Evolutionary conservation across 805 yeast genomes (phyloP).

Genomic region (baker's yeast (Saccharomyces cerevisiae)): DNA sequence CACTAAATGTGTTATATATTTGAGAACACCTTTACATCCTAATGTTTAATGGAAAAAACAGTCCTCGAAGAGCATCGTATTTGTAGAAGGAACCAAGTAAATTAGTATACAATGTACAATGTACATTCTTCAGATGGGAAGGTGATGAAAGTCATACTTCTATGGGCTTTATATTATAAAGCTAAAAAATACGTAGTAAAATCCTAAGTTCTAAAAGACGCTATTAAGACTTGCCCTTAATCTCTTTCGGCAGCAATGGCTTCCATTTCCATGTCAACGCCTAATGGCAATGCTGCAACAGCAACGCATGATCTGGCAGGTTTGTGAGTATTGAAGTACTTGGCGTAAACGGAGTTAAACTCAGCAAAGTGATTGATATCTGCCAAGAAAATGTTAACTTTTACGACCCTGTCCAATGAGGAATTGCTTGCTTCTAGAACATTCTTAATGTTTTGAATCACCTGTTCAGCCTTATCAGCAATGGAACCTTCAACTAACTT

Average conservation of each 20-base stretch:
- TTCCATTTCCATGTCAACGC: conserved; percentile 80
- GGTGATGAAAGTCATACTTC: background rate
- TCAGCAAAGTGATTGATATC: conserved; percentile 82
- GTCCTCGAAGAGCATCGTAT: background rate
- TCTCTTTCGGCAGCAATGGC: conserved; percentile 72
- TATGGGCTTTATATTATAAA: background rate
- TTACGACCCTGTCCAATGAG: conserved; percentile 72
- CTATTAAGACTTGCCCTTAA: conserved; percentile 4
- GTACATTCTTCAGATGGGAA: background rate
- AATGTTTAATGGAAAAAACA: background rate
- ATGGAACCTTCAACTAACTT: conserved; percentile 71
- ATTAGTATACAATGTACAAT: background rate
- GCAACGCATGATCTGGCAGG: conserved; percentile 99
- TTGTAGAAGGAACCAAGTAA: background rate
- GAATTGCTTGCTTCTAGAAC: conserved; percentile 83
- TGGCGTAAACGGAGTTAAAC: conserved; percentile 76
- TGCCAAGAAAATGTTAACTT: conserved; percentile 80
- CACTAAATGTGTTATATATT: background rate
- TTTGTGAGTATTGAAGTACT: conserved; percentile 66
- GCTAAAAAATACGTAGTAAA: background rate
- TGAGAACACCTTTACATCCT: background rate
- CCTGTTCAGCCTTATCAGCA: conserved; percentile 71
- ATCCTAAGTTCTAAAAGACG: background rate
- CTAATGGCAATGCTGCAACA: conserved; percentile 82
- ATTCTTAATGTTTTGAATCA: conserved; percentile 55